phyloP scores from a whole-genome alignment of 148 eudicot genomes.

The Cornus suecica region DNA sequence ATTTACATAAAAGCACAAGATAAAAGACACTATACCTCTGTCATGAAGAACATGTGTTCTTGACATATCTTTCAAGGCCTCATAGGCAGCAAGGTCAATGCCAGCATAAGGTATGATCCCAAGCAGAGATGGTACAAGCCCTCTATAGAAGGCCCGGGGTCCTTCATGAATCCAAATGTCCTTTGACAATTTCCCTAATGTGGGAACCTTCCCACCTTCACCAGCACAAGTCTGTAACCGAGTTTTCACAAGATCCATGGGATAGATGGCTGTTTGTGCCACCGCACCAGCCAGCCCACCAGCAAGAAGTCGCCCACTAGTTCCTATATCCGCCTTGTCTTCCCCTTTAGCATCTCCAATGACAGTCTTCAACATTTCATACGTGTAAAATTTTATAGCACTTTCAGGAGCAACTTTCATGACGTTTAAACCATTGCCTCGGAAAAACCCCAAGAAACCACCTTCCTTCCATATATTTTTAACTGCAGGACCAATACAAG shows the following conservation, averaged over 20 bases:
- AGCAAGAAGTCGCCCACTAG: constrained; percentile 69
- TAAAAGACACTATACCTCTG: constrained; percentile 42
- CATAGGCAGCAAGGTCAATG: constrained; percentile 91
- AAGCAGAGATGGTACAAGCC: constrained; percentile 81
- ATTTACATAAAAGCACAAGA: background rate
- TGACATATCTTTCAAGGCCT: constrained; percentile 82
- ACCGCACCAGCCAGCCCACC: constrained; percentile 96
- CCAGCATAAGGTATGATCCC: constrained; percentile 96
- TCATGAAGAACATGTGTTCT: constrained; percentile 62
- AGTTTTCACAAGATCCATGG: constrained; percentile 92
- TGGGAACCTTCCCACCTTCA: constrained; percentile 62
- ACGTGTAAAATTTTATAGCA: constrained; percentile 85
- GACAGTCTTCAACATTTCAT: constrained; percentile 71
- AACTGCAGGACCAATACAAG: constrained; percentile 55
- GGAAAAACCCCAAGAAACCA: constrained; percentile 69
- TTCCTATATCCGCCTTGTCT: constrained; percentile 64
- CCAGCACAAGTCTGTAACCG: constrained; percentile 74
- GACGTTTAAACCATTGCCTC: constrained; percentile 90
- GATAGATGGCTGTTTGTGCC: constrained; percentile 93
- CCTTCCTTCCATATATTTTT: constrained; percentile 83
- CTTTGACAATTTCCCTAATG: constrained; percentile 55
- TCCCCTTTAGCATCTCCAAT: constrained; percentile 64
- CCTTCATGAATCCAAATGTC: constrained; percentile 93
- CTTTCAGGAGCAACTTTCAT: constrained; percentile 96
- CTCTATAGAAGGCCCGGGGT: constrained; percentile 82